Evolutionary conservation across 2,329 filamentous ascomycete species (phyloP), one percentile per base, ranked within the genome.

Genomic region (Fusarium guadeloupense): DNA sequence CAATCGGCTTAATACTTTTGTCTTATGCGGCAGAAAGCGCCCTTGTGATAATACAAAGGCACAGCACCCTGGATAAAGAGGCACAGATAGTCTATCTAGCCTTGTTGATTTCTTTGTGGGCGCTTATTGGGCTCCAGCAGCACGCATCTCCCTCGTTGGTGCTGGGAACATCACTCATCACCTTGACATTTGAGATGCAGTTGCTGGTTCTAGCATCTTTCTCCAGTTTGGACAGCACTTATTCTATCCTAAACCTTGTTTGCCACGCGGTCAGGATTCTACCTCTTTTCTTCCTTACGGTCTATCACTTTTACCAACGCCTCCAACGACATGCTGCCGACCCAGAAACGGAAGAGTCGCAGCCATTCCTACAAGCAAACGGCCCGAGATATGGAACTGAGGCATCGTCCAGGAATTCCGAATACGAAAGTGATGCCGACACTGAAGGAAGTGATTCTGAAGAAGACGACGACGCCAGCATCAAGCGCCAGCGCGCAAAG

Each of bases 401-500:
- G 3, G 28, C 38, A 3, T 30, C 44, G 0, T 19, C 41, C 4
- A 21, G 25, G 9, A 20, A 34, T 1, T 16, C 42, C 6, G 42
- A 49, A 2, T 26, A 37, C 2, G 50, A 50, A 4, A 40, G 45
- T 6, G 59, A 60, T 4, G 19, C 23, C 3, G 43, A 43, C 2
- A 35, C n/a, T 26, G 45, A 19, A 16, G 54, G 42, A 9, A 64
- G 56, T 13, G 66, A 71, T 8, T 72, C 47, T 3, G 62, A 68
- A 0, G 63, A 71, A 25, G 23, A 2, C 1, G 70, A 67, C 2
- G 54, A 63, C 4, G 61, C 60, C 6, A 55, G 63, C 9, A 66
- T 72, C 19, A 74, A 73, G 37, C 65, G 68, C n/a, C 34, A 60
- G 4, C 68, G 70, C 2, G 66, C 64, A 17, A 64, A 71, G 45